These are phyloP conservation scores for Boletus eberwhitei DNA, from an alignment of 768 basidiomycete genomes.

Conservation along the genomic window DNA sequence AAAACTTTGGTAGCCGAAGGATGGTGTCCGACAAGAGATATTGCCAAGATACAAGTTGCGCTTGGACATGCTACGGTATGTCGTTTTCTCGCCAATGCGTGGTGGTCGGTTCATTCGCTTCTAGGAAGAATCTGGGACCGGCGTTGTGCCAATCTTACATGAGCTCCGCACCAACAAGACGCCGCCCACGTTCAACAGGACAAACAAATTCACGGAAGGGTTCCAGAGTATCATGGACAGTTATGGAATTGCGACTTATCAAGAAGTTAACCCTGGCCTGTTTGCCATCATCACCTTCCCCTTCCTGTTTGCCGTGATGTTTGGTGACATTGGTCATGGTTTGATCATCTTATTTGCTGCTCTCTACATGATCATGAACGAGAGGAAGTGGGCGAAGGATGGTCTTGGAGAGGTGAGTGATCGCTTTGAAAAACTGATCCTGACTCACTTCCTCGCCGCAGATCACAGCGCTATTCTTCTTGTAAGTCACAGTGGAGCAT, in stretches of 20 bases:
- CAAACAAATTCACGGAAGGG: conserved; percentile 93
- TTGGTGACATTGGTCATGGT: conserved; percentile 98
- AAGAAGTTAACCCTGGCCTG: conserved; percentile 95
- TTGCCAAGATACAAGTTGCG: conserved; percentile 79
- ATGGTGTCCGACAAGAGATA: conserved; percentile 95
- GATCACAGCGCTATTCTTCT: conserved; percentile 90
- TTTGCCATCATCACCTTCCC: conserved; percentile 94
- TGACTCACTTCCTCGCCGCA: conserved; percentile 30
- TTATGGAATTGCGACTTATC: conserved; percentile 91
- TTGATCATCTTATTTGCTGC: conserved; percentile 76
- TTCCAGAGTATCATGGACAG: conserved; percentile 99
- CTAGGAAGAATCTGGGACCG: conserved; percentile 90
- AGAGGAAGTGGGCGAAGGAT: conserved; percentile 70
- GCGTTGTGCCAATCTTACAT: conserved; percentile 86
- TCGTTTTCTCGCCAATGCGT: neutral
- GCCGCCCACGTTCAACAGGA: conserved; percentile 92
- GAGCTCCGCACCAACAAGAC: conserved; percentile 87
- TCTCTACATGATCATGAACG: conserved; percentile 80
- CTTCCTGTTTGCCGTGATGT: conserved; percentile 99
- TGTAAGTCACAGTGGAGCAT: conserved; percentile 48
- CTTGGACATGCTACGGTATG: conserved; percentile 81
- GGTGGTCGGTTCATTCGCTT: neutral
- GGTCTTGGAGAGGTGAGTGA: conserved; percentile 69
- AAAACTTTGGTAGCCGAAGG: conserved; percentile 97
- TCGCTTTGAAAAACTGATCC: neutral